Base-by-base conservation (phyloP, 805 yeast species). In the Debaryomyces tyrocola region DNA sequence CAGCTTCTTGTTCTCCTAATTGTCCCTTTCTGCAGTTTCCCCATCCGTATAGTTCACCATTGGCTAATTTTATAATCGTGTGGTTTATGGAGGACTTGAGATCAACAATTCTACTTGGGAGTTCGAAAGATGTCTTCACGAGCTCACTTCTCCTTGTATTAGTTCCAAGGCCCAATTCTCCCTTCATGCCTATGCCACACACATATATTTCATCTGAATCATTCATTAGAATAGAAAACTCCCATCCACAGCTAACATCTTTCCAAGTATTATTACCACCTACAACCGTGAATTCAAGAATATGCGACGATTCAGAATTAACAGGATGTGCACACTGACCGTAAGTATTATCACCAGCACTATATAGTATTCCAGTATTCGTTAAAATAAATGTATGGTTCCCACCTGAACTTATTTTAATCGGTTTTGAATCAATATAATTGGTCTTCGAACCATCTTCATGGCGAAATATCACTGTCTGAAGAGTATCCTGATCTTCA, bases 241-340 rank as follows among this genome's bases (percentile, higher is more conserved):
- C 92, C 95, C 96, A 92, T 0, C 97, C 96, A 36, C 92, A 84
- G 3, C 82, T 70, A 1, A 80, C 74, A 44, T 74, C 69, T 20
- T 52, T 59, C 81, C 86, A 74, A 3, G 2, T 17, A 0, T 49
- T 35, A 3, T 41, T 11, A 0, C 58, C 66, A 12, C 58, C 57
- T 27, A 57, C 44, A 31, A 34, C 28, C 6, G 49, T 50, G 52
- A 60, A 71, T n/a, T 28, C 39, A 6, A 18, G 33, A 4, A 59
- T 37, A 24, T 28, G 43, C 15, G 12, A 17, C 33, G 11, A 44
- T 41, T 18, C 40, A 40, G 34, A 35, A 14, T 8, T 20, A 6
- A 20, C 45, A 1, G 47, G 42, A 18, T 49, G 49, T 3, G 77
- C 83, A 53, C 81, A 75, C 60, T 87, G 90, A 1, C 86, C 83